Base-by-base conservation (phyloP, 352 stramenopile genomes). In the Globisporangium camurandrum region DNA sequence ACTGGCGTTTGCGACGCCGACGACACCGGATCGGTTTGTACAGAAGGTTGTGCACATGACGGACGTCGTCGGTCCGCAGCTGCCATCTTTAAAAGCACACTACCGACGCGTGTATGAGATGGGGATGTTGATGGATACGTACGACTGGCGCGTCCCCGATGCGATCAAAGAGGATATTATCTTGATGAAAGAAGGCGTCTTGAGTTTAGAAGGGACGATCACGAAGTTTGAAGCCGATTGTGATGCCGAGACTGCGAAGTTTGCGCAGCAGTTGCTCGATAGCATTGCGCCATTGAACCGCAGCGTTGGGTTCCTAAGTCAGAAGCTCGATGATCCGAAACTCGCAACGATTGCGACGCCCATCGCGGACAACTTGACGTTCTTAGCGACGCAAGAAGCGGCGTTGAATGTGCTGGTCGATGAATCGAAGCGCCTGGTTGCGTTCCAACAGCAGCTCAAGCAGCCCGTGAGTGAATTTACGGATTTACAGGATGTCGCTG, bases 81-180 rank as follows among this genome's bases (percentile, higher is more conserved):
- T 95, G 2, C 64, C 80, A 0, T 68, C 90, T 4, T 60, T 97
- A 24, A 76, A 91, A 34, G 63, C 53, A 5, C 55, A 66, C 0
- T 93, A 96, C 24, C 67, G 70, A 17, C 82, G 88, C 8, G 72
- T 96, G 38, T 86, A 86, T 31, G 78, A 91, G 45, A 90, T 97
- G 77, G 84, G 76, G 2, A 69, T 86, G 10, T 67, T 97, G 38
- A 96, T 97, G 87, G 84, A 95, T 36, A 88, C 90, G 31, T 92
- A 96, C 56, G 67, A 84, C 8, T 97, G 92, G 93, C 68, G 77
- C 16, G 71, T 97, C 3, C 85, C 88, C 0, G 92, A 98, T 30
- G 73, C 97, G 23, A 79, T 97, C 54, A 95, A 95, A 47, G 90
- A 95, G 46, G 72, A 96, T 49, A 93, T 98, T 45, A 86, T 96